phyloP scores from a whole-genome alignment of 805 yeast species.

The Saccharomyces kudriavzevii region DNA sequence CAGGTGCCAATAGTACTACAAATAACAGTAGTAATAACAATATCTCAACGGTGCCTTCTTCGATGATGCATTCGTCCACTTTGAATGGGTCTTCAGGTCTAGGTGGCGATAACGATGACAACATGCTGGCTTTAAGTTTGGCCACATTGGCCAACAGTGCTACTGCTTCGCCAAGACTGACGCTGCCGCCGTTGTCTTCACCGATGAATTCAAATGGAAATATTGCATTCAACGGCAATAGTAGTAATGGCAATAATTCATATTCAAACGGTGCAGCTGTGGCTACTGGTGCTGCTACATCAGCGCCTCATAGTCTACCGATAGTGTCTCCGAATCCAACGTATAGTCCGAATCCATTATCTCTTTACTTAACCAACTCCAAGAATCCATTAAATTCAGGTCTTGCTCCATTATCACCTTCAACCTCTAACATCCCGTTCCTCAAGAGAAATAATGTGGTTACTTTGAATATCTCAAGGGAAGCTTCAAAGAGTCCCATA shows the following conservation, averaged over 20 bases:
- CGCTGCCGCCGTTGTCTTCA: constrained; percentile 15
- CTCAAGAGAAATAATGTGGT: constrained; percentile 19
- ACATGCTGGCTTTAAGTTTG: constrained; percentile 20
- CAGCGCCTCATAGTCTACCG: constrained; percentile 5
- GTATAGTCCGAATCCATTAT: constrained; percentile 17
- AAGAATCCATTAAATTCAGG: not conserved
- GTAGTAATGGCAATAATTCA: not conserved
- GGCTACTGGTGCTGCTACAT: not conserved
- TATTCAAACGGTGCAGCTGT: not conserved
- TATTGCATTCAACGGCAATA: not conserved
- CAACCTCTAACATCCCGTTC: constrained; percentile 17
- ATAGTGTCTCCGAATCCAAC: constrained; percentile 19
- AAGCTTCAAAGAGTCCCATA: constrained; percentile 21
- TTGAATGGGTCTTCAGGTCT: constrained; percentile 7
- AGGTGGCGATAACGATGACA: constrained; percentile 17
- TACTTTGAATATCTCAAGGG: constrained; percentile 21
- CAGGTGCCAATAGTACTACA: constrained; percentile 1
- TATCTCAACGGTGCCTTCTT: not conserved
- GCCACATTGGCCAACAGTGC: constrained; percentile 23
- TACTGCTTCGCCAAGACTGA: constrained; percentile 18
- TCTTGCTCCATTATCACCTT: constrained; percentile 2
- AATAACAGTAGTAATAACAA: not conserved
- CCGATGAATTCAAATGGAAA: constrained; percentile 6
- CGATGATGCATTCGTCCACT: constrained; percentile 1
- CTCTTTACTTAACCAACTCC: constrained; percentile 5